Evolutionary conservation across 768 basidiomycete genomes (phyloP).

Genomic region (Amanita pallidorosea): DNA sequence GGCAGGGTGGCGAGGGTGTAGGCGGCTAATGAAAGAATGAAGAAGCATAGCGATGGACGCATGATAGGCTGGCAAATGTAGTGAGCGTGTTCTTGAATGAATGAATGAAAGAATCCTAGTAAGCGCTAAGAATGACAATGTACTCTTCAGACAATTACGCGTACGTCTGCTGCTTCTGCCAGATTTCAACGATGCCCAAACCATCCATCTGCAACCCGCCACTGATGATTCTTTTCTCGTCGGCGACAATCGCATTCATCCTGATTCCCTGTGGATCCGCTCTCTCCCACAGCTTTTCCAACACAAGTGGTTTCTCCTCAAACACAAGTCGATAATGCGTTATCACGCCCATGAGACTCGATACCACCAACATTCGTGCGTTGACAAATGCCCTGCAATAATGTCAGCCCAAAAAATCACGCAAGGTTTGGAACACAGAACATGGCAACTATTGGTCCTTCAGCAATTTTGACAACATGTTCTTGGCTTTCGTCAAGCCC

Average conservation of each 20-base stretch:
- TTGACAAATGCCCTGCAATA: constrained; percentile 37
- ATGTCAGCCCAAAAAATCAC: constrained; percentile 3
- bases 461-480: constrained; percentile 39
- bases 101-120: background rate
- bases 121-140: background rate
- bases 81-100: constrained; percentile 1
- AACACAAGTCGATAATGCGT: constrained; percentile 28
- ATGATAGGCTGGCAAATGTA: background rate
- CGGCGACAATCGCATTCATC: constrained; percentile 51
- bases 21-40: background rate
- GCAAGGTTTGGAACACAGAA: constrained; percentile 20
- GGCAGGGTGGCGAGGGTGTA: background rate
- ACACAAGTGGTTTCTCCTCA: constrained; percentile 23
- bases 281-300: constrained; percentile 36
- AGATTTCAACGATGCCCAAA: constrained; percentile 56
- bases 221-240: constrained; percentile 37
- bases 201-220: constrained; percentile 52
- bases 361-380: constrained; percentile 34
- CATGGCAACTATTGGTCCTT: constrained; percentile 70
- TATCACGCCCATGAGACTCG: constrained; percentile 53
- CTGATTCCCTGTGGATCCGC: constrained; percentile 38
- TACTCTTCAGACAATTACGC: background rate
- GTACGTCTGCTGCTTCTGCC: constrained; percentile 24
- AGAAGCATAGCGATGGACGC: background rate
- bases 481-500: constrained; percentile 45